Evolutionary conservation across 2,329 filamentous ascomycete species (phyloP).

Genomic region (Dissoconium aciculare): DNA sequence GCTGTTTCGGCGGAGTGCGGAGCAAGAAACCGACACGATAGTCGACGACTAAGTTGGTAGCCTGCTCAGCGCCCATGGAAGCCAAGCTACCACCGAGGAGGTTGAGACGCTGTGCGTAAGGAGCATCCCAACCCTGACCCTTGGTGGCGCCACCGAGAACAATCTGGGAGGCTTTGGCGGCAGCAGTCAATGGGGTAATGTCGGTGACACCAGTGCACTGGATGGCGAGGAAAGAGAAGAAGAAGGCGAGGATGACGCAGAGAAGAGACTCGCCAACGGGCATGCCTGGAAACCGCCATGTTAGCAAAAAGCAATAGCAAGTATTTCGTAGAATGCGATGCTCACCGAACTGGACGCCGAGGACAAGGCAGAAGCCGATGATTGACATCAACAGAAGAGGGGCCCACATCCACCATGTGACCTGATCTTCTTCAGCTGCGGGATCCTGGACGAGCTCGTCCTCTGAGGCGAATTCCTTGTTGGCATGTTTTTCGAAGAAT

Average conservation of each 20-base stretch:
- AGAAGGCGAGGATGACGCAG: constrained; percentile 42
- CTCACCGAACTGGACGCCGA: neutral
- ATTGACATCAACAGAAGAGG: constrained; percentile 34
- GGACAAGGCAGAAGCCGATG: constrained; percentile 33
- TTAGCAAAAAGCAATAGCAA: neutral
- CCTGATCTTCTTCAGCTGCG: constrained; percentile 32
- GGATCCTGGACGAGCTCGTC: constrained; percentile 37
- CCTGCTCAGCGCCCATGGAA: constrained; percentile 27
- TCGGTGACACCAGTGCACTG: constrained; percentile 41
- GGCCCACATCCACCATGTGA: constrained; percentile 40
- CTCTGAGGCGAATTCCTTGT: constrained; percentile 25
- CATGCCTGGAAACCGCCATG: constrained; percentile 22
- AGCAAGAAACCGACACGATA: constrained; percentile 56
- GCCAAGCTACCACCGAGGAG: constrained; percentile 43
- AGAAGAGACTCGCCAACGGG: constrained; percentile 42
- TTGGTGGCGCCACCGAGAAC: constrained; percentile 51
- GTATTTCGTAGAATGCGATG: no score
- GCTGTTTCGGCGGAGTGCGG: constrained; percentile 47
- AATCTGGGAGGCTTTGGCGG: constrained; percentile 53
- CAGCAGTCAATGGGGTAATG: constrained; percentile 49
- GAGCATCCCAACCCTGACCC: constrained; percentile 35
- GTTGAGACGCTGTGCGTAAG: constrained; percentile 48
- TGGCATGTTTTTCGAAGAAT: constrained; percentile 25
- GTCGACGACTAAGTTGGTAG: constrained; percentile 42
- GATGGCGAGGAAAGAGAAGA: constrained; percentile 48